phyloP scores from a whole-genome alignment of 1,139 yeast species.

The Debaryomyces robertsiae region DNA sequence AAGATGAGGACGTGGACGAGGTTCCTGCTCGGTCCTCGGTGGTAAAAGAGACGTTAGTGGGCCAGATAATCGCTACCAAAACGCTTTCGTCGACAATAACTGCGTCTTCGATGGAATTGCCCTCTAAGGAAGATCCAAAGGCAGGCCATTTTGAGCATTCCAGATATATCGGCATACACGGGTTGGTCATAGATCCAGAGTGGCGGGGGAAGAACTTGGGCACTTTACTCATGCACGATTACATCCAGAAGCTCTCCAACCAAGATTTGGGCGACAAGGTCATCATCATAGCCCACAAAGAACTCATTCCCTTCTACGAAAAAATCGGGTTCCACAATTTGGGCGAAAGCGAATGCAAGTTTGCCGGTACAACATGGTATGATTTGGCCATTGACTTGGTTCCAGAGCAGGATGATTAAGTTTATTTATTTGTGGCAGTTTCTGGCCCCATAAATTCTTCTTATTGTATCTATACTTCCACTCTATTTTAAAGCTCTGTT shows the following conservation, averaged over 20 bases:
- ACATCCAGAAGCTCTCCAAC: constrained; percentile 84
- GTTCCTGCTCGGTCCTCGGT: constrained; percentile 55
- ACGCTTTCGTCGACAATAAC: constrained; percentile 55
- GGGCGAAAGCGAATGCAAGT: constrained; percentile 61
- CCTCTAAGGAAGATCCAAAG: constrained; percentile 37
- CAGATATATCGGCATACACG: constrained; percentile 76
- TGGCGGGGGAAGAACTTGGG: constrained; percentile 85
- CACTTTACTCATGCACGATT: constrained; percentile 80
- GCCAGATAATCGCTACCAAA: constrained; percentile 85
- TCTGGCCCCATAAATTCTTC: neutral
- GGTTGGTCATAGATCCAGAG: constrained; percentile 74
- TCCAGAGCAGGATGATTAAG: constrained; percentile 52
- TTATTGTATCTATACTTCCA: too few relatives aligned
- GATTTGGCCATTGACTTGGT: constrained; percentile 65
- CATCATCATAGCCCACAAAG: constrained; percentile 70
- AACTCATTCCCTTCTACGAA: constrained; percentile 73
- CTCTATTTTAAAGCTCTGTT: neutral
- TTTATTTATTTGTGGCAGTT: neutral
- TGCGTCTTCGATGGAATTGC: constrained; percentile 67
- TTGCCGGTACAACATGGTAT: constrained; percentile 66
- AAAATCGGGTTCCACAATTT: constrained; percentile 72
- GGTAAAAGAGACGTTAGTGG: constrained; percentile 69
- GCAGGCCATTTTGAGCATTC: constrained; percentile 83
- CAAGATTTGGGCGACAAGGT: constrained; percentile 84
- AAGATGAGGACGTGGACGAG: constrained; percentile 37